Conservation (phyloP, 768 basidiomycete species). For the Strobilomyces confusus region DNA sequence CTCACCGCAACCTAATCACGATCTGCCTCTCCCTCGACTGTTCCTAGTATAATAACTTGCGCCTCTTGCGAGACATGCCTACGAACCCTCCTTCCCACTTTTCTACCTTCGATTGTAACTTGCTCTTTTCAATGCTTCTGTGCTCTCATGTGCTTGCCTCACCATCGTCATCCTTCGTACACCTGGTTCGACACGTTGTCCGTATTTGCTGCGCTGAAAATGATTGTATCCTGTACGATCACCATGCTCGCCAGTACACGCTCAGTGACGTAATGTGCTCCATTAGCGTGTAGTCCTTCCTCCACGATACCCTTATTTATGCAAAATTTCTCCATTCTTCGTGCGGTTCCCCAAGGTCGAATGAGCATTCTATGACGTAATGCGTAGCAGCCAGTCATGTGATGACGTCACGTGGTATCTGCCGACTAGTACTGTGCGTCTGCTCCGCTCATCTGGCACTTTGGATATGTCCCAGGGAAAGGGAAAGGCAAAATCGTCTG, state of each 20-base stretch:
- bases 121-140: constrained; percentile 17
- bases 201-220: constrained; percentile 26
- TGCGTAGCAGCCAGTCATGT: constrained; percentile 7
- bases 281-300: not conserved
- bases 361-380: not conserved
- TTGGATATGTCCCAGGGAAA: constrained; percentile 21
- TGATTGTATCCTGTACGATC: constrained; percentile 32
- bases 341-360: no score
- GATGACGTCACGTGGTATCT: constrained; percentile 14
- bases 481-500: constrained; percentile 9
- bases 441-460: no score
- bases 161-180: constrained; percentile 17
- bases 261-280: not conserved
- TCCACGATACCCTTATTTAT: not conserved
- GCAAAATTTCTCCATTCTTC: no score
- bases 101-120: constrained; percentile 16
- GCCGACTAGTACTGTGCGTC: no score
- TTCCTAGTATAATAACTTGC: constrained; percentile 20
- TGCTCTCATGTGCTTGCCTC: constrained; percentile 29
- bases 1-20: constrained; percentile 18
- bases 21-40: constrained; percentile 4
- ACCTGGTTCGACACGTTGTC: constrained; percentile 27
- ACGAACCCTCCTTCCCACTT: constrained; percentile 16
- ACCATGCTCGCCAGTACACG: not conserved
- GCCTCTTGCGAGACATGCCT: constrained; percentile 27